Conservation (phyloP, 2,329 filamentous ascomycete genomes). For the Thelonectria rubi region DNA sequence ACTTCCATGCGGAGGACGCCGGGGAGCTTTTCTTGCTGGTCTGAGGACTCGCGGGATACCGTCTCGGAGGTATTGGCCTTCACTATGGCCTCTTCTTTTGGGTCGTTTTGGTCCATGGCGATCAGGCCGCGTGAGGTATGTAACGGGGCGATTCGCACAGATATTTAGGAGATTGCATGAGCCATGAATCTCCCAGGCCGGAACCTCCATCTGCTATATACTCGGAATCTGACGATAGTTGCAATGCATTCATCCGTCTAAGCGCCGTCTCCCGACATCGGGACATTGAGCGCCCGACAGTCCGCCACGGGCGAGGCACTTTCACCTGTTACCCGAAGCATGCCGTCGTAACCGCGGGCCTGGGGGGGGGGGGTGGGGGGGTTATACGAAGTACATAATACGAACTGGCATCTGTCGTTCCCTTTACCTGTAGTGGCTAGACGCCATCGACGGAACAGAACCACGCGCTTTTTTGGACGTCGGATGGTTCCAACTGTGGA, state of each 20-base stretch:
- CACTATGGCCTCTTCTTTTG: background rate
- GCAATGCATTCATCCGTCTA: background rate
- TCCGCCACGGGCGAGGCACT: too few species aligned
- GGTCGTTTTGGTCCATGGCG: background rate
- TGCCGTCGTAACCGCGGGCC: too few species aligned
- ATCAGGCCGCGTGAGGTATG: background rate
- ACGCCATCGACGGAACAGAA: background rate
- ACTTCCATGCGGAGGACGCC: constrained; percentile 4
- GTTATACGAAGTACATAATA: background rate
- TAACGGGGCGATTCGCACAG: background rate
- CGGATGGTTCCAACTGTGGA: too few species aligned
- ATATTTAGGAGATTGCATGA: background rate
- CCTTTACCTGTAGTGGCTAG: background rate
- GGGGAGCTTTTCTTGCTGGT: background rate
- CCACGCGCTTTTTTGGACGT: background rate
- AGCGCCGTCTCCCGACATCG: background rate
- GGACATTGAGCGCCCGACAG: background rate
- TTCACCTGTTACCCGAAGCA: background rate
- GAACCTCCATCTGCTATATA: background rate
- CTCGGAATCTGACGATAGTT: background rate
- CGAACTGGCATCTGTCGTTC: background rate
- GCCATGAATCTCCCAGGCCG: too few species aligned
- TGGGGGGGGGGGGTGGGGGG: too few species aligned
- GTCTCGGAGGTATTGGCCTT: background rate
- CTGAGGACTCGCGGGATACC: background rate